These are phyloP conservation scores for Kwoniella shivajii DNA, from an alignment of 1,284 basidiomycete genomes.

Conservation along the genomic window DNA sequence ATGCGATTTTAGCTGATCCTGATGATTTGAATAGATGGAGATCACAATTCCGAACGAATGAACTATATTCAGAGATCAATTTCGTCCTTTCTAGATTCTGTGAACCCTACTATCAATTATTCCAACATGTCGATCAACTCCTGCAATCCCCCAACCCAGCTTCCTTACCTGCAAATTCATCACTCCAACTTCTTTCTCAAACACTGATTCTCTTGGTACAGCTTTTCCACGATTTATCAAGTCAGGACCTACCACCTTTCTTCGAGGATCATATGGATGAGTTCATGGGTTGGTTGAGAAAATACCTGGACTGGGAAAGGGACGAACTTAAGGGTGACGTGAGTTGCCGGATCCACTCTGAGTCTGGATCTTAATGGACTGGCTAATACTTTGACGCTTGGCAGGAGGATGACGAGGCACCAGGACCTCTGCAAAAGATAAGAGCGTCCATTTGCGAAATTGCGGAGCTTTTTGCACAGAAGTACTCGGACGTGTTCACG, in stretches of 20 bases:
- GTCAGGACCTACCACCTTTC: constrained; percentile 91
- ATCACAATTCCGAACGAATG: constrained; percentile 82
- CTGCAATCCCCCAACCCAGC: constrained; percentile 50
- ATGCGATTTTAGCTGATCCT: background rate
- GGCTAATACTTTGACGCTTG: constrained; percentile 1
- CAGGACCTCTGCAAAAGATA: constrained; percentile 81
- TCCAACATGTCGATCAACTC: constrained; percentile 61
- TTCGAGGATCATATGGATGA: constrained; percentile 86
- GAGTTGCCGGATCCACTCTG: constrained; percentile 43
- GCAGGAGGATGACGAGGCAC: constrained; percentile 78
- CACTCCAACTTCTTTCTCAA: constrained; percentile 62
- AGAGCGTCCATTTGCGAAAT: constrained; percentile 91
- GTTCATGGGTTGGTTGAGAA: constrained; percentile 80
- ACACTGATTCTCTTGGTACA: constrained; percentile 78
- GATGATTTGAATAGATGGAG: constrained; percentile 65
- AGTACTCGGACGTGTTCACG: constrained; percentile 84
- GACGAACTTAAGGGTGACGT: constrained; percentile 71
- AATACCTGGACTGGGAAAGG: constrained; percentile 77
- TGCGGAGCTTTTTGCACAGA: constrained; percentile 86
- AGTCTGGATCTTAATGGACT: constrained; percentile 1
- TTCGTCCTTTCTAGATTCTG: constrained; percentile 84
- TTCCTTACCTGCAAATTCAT: constrained; percentile 51
- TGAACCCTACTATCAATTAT: constrained; percentile 78
- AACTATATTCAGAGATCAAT: constrained; percentile 89
- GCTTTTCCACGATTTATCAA: constrained; percentile 90